Conservation (phyloP, 352 stramenopile genomes). For the Phytophthora foliorum region DNA sequence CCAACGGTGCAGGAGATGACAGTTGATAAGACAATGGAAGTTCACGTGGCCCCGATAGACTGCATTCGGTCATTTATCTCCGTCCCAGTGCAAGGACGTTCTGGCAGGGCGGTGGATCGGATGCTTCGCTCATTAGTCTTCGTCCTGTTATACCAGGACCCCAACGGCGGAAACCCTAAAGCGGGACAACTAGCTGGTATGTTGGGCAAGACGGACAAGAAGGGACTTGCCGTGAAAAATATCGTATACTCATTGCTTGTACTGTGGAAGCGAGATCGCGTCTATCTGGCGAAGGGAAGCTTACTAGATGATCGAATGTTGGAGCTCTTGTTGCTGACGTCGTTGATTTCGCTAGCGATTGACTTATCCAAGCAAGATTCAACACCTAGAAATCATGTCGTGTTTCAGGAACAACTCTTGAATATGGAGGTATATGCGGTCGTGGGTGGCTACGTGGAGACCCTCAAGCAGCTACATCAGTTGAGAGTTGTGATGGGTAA, state of each 20-base stretch:
- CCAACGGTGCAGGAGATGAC: conserved; percentile 53
- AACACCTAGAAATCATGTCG: conserved; percentile 8
- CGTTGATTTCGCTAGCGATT: conserved; percentile 52
- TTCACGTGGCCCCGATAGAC: conserved; percentile 36
- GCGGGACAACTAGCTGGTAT: conserved; percentile 34
- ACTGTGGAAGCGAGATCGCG: conserved; percentile 59
- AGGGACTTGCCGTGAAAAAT: conserved; percentile 51
- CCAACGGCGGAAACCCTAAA: conserved; percentile 39
- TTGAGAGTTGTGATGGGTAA: conserved; percentile 62
- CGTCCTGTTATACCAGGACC: conserved; percentile 49
- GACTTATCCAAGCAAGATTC: conserved; percentile 41
- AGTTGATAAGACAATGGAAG: conserved; percentile 25
- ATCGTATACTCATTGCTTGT: conserved; percentile 66
- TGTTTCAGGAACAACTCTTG: conserved; percentile 48
- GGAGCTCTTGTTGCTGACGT: conserved; percentile 70
- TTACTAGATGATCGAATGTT: conserved; percentile 52
- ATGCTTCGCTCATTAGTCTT: conserved; percentile 64
- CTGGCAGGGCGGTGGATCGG: conserved; percentile 42
- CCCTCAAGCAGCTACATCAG: conserved; percentile 66
- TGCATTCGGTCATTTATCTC: conserved; percentile 49
- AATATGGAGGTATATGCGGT: conserved; percentile 62
- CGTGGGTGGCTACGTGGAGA: conserved; percentile 60
- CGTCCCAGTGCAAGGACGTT: conserved; percentile 37
- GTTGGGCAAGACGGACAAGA: conserved; percentile 50
- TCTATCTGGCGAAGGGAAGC: conserved; percentile 35